Evolutionary conservation across 208 protist species (phyloP), one percentile per base, ranked within the genome.

Genomic region (Leishmania tropica): DNA sequence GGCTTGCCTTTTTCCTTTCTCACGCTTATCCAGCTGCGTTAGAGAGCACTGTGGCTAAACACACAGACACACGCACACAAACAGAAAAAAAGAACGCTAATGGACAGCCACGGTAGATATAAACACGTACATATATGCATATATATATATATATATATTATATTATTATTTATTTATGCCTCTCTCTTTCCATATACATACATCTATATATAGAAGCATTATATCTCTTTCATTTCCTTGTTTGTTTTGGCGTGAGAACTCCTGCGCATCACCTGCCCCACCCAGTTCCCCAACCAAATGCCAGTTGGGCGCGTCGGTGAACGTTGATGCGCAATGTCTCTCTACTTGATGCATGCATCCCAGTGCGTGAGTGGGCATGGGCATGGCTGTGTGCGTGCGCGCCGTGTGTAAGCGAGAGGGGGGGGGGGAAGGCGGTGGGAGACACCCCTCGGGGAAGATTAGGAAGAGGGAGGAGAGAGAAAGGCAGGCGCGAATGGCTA

Each of bases 381-480:
- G 3, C 37, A 28, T 70, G 65, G 11, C 8, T 70, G 65, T 70
- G 40, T n/a, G 28, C n/a, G 15, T 68, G 40, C 62, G 13, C 62
- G 28, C 62, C 37, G 67, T 10, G 67, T 28, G 67, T 28, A 13
- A 21, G 4, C 1, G 31, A 35, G 35, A 7, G n/a, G n/a, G n/a
- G n/a, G n/a, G 11, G 58, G 17, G 28, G 17, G 24, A 24, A 13
- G 24, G 13, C 28, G 31, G 37, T 17, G 37, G 31, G n/a, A 68
- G 13, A 68, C n/a, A 68, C n/a, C 42, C n/a, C 7, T 11, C 21
- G 19, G 47, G 42, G 31, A 68, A 81, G 74, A 71, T 76, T 11
- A 74, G 47, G 79, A 83, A 76, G 19, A 74, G 35, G 51, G 8
- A 58, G 65, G 48, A 81, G 60, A 35, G 21, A 51, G 47, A 56